A percentile compares a stretch with the other conserved stretches of the same genome.
phyloP scores from a whole-genome alignment of 768 basidiomycete genomes.

The Rubroboletus pulcherrimus region DNA sequence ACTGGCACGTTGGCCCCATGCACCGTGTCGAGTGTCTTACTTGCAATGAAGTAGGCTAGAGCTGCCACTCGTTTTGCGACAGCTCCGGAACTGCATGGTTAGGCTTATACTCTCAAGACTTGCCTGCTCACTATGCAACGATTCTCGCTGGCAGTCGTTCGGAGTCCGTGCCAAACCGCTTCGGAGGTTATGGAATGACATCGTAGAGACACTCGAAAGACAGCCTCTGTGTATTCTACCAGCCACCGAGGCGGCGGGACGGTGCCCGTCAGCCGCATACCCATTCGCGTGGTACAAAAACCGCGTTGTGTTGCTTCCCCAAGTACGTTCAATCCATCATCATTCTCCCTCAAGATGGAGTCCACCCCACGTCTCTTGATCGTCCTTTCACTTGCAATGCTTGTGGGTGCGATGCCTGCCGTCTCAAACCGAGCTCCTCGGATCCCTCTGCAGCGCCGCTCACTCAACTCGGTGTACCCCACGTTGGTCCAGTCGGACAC shows the following conservation, averaged over 20 bases:
- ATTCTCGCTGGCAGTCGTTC: not conserved
- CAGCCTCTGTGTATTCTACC: not conserved
- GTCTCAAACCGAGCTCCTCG: not conserved
- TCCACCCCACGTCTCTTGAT: not conserved
- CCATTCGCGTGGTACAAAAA: slow-evolving; percentile 5
- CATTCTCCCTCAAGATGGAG: slow-evolving; percentile 8
- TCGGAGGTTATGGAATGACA: not conserved
- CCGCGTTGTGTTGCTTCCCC: not conserved
- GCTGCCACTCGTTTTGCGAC: not conserved
- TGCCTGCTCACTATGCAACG: not conserved
- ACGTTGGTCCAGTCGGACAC: not conserved
- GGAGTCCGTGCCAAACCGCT: not conserved
- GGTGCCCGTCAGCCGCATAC: slow-evolving; percentile 15
- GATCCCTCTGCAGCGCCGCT: slow-evolving; percentile 9
- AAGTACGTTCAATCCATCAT: not conserved
- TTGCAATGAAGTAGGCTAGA: too few species aligned
- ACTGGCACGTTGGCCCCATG: too few species aligned
- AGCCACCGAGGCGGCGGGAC: not conserved
- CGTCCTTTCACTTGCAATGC: not conserved
- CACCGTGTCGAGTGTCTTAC: not conserved
- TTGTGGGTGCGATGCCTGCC: slow-evolving; percentile 8
- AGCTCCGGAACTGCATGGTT: not conserved
- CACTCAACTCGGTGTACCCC: not conserved
- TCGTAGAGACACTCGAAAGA: not conserved
- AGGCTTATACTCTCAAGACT: not conserved